phyloP scores from a whole-genome alignment of 257 asterid species.

The Linderniella brevidens region DNA sequence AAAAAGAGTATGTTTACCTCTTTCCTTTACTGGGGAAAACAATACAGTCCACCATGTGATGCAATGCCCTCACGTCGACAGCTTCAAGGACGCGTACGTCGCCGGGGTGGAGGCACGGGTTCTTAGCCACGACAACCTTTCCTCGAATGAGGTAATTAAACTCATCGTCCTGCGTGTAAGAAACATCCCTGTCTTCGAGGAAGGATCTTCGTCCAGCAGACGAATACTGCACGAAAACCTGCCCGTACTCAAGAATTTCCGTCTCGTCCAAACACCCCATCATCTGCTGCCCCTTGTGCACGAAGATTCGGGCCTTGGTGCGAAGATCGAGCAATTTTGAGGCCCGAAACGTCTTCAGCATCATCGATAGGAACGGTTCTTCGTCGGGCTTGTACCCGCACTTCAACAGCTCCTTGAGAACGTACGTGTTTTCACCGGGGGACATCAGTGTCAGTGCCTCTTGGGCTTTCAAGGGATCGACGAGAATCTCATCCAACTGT shows the following conservation, averaged over 20 bases:
- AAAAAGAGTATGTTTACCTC: constrained; percentile 24
- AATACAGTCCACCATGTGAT: constrained; percentile 86
- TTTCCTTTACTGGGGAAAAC: constrained; percentile 67
- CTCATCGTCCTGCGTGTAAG: constrained; percentile 2
- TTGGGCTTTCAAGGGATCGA: constrained; percentile 47
- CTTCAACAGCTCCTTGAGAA: constrained; percentile 67
- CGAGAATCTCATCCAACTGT: constrained; percentile 49
- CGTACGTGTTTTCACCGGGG: constrained; percentile 62
- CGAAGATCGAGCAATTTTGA: constrained; percentile 63
- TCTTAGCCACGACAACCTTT: constrained; percentile 66
- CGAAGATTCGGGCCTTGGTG: constrained; percentile 41
- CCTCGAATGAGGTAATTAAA: constrained; percentile 19
- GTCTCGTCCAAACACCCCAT: constrained; percentile 95
- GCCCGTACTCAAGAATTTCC: constrained; percentile 55
- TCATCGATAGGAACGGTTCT: constrained; percentile 84
- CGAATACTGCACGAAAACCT: constrained; percentile 66
- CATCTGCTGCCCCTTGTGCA: constrained; percentile 59
- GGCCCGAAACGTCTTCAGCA: constrained; percentile 61
- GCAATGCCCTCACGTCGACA: constrained; percentile 34
- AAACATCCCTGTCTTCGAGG: constrained; percentile 16
- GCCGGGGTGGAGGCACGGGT: constrained; percentile 95
- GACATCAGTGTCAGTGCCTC: constrained; percentile 77
- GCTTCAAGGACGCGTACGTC: constrained; percentile 72
- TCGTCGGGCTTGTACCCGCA: constrained; percentile 74
- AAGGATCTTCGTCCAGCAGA: constrained; percentile 21